Percentiles rank a stretch among this genome's conserved stretches.
These are phyloP conservation scores for Lathyrus aphaca DNA, from an alignment of 306 rosid species.

Conservation along the genomic window DNA sequence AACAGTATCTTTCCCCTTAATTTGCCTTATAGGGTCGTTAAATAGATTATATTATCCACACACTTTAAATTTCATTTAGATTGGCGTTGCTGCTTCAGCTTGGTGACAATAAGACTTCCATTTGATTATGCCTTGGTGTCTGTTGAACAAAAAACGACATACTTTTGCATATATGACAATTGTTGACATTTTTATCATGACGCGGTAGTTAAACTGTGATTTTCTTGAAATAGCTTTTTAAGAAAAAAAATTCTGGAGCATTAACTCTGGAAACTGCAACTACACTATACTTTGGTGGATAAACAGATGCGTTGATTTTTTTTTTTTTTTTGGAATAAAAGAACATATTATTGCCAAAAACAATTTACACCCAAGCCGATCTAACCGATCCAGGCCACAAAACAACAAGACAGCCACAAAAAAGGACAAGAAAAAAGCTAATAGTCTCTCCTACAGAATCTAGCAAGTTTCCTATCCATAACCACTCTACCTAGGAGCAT, in stretches of 20 bases:
- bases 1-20: no score
- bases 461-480: no score
- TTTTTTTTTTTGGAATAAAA: no score
- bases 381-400: no score
- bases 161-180: slow-evolving; percentile 13
- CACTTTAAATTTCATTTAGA: not conserved
- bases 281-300: not conserved
- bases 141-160: not conserved
- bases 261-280: slow-evolving; percentile 3
- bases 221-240: not conserved
- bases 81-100: not conserved
- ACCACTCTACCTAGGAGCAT: no score
- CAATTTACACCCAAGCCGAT: no score
- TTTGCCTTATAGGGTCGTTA: not conserved
- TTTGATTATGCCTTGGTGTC: not conserved
- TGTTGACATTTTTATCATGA: not conserved
- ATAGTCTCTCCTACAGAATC: no score
- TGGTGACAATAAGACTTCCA: not conserved
- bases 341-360: no score
- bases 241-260: not conserved
- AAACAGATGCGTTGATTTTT: not conserved
- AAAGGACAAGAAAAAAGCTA: no score
- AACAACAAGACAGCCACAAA: no score
- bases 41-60: not conserved
- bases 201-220: not conserved